Conservation (phyloP, 768 basidiomycete species). For the Boletellus sp. region DNA sequence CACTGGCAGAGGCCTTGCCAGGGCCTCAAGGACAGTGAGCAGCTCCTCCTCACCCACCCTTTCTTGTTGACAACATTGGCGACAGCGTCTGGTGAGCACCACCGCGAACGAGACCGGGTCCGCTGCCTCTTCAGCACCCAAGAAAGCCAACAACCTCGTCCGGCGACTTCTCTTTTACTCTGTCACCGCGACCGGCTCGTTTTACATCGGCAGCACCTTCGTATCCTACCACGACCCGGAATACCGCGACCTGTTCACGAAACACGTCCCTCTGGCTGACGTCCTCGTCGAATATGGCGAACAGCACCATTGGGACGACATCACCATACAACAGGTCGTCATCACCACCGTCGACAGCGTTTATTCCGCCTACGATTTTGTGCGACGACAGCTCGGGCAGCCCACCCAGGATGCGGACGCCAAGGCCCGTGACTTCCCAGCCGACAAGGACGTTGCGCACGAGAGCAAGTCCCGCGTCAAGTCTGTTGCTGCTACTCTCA, state of each 20-base stretch:
- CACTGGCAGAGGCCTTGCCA: slow-evolving; percentile 45
- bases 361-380: slow-evolving; percentile 47
- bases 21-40: slow-evolving; percentile 53
- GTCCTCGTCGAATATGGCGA: slow-evolving; percentile 80
- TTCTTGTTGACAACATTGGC: not conserved
- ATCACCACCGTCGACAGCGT: slow-evolving; percentile 49
- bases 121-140: slow-evolving; percentile 28
- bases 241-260: slow-evolving; percentile 85
- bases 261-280: slow-evolving; percentile 74
- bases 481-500: slow-evolving; percentile 40
- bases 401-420: slow-evolving; percentile 32
- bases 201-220: slow-evolving; percentile 82
- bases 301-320: slow-evolving; percentile 69
- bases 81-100: slow-evolving; percentile 58
- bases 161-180: slow-evolving; percentile 66
- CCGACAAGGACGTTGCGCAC: slow-evolving; percentile 32
- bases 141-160: slow-evolving; percentile 53
- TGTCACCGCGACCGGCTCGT: slow-evolving; percentile 62
- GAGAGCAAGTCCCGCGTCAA: slow-evolving; percentile 42
- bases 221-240: slow-evolving; percentile 69
- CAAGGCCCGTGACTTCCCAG: slow-evolving; percentile 24
- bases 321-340: slow-evolving; percentile 60
- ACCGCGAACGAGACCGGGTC: slow-evolving; percentile 38
- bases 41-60: not conserved
- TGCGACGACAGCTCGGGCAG: slow-evolving; percentile 43